Conservation (phyloP, 441 rosid genomes). For the Syzygium malaccense region DNA sequence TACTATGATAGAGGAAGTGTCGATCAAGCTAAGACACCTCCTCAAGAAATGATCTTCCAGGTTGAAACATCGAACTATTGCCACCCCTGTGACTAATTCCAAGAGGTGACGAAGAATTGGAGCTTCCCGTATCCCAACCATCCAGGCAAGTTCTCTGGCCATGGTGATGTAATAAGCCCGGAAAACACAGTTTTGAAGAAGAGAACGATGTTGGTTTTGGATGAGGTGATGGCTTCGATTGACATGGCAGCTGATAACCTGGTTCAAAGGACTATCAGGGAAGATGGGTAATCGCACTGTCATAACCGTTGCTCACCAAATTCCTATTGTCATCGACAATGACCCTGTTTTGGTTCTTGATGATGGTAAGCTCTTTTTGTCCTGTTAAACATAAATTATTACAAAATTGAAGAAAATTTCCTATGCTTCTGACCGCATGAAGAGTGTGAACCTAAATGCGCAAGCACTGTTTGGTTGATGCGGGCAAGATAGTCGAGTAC, state of each 20-base stretch:
- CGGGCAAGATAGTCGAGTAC: constrained; percentile 41
- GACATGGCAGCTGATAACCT: constrained; percentile 57
- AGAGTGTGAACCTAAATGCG: background rate
- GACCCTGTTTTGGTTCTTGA: constrained; percentile 64
- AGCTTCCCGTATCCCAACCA: constrained; percentile 52
- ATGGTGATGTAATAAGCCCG: constrained; percentile 47
- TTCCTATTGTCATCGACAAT: constrained; percentile 62
- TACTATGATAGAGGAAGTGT: constrained; percentile 41
- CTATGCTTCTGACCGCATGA: background rate
- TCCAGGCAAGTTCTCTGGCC: constrained; percentile 56
- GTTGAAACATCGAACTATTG: constrained; percentile 48
- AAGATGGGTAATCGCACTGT: constrained; percentile 49
- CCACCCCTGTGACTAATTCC: constrained; percentile 44
- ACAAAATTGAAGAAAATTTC: background rate
- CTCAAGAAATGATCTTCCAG: constrained; percentile 44
- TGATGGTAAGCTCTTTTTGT: constrained; percentile 28
- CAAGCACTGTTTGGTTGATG: background rate
- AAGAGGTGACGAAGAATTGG: constrained; percentile 54
- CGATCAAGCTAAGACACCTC: constrained; percentile 25
- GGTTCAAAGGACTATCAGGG: constrained; percentile 37
- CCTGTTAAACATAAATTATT: background rate
- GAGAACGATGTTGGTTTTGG: constrained; percentile 46
- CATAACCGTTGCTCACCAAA: constrained; percentile 62
- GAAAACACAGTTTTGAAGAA: constrained; percentile 38
- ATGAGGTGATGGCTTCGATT: constrained; percentile 68